Conservation (phyloP, 78 protist genomes). For the Dictyostelium purpureum region DNA sequence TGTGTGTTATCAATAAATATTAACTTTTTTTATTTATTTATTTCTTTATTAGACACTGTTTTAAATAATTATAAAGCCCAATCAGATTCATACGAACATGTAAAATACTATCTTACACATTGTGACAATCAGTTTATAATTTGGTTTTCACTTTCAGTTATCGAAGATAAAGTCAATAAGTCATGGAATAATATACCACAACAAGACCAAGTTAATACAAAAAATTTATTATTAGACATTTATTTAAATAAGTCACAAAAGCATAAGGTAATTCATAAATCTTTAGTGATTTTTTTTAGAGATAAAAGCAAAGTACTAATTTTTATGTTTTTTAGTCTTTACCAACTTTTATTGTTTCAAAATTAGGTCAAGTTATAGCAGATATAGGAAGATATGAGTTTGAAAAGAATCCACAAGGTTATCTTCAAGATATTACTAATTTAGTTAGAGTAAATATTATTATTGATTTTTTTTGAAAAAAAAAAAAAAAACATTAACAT, state of each 20-base stretch:
- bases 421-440: conserved; percentile 7
- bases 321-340: not conserved
- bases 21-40: not conserved
- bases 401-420: not conserved
- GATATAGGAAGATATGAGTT: conserved; percentile 66
- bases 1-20: not conserved
- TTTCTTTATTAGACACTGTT: not conserved
- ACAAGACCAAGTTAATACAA: conserved; percentile 5
- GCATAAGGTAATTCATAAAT: no score
- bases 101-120: conserved; percentile 39
- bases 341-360: conserved; percentile 10
- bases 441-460: conserved; percentile 23
- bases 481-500: not conserved
- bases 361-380: conserved; percentile 55
- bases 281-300: no score
- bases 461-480: not conserved
- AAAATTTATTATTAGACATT: conserved; percentile 4
- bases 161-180: conserved; percentile 38
- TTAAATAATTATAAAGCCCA: conserved; percentile 33
- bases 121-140: conserved; percentile 7
- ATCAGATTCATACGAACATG: conserved; percentile 50
- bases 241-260: conserved; percentile 33
- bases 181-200: conserved; percentile 5
- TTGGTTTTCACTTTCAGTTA: conserved; percentile 33
- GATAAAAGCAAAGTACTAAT: not conserved